A percentile compares a stretch with the other conserved stretches of the same genome.
These are phyloP conservation scores for Suillus lakei DNA, from an alignment of 768 basidiomycete genomes.

Conservation along the genomic window DNA sequence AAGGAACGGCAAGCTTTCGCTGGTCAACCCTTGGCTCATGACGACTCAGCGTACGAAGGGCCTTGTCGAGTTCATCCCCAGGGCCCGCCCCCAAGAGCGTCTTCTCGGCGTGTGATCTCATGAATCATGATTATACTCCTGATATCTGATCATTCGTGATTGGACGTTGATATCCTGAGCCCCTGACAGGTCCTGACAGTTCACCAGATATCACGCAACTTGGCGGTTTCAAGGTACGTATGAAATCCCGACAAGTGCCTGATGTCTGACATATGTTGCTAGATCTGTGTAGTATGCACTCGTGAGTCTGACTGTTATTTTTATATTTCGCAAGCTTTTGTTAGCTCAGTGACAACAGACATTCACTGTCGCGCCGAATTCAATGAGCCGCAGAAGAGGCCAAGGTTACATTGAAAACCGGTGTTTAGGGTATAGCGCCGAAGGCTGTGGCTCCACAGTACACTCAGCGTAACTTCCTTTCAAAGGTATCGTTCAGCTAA, in stretches of 20 bases:
- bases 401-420: too few species aligned
- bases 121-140: neutral
- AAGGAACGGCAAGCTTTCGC: too few species aligned
- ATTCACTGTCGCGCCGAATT: too few species aligned
- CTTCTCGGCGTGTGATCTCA: neutral
- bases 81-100: neutral
- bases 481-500: neutral
- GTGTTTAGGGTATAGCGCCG: too few species aligned
- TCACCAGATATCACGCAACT: neutral
- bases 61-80: neutral
- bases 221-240: neutral
- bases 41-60: neutral
- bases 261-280: too few species aligned
- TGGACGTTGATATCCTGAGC: neutral
- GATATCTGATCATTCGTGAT: neutral
- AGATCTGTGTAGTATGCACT: too few species aligned
- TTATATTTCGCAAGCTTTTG: too few species aligned
- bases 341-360: too few species aligned
- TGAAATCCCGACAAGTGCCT: neutral
- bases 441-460: neutral
- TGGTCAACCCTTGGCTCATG: neutral
- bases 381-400: too few species aligned
- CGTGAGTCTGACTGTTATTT: too few species aligned
- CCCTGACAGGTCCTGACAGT: neutral
- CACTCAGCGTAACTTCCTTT: neutral